A percentile compares a stretch with the other conserved stretches of the same genome.
phyloP scores from a whole-genome alignment of 306 rosid species.

The Carpinus fangiana region DNA sequence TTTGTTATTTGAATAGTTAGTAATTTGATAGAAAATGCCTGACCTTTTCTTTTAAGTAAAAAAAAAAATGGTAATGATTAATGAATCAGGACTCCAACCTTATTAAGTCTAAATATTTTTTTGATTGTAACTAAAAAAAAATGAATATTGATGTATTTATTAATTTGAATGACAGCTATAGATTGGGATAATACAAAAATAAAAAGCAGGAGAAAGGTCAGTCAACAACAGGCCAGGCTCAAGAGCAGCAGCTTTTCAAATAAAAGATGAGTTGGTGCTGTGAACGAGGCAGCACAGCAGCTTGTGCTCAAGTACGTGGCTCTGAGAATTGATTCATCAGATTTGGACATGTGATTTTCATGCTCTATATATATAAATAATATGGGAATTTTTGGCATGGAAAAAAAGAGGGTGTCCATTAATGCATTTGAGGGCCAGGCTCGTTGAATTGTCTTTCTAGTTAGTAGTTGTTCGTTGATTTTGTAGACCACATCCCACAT shows the following conservation, averaged over 20 bases:
- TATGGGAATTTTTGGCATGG: background rate
- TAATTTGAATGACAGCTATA: no score
- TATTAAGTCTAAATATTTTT: no score
- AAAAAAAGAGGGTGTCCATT: background rate
- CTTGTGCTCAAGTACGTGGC: background rate
- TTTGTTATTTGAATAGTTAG: no score
- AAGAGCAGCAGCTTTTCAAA: background rate
- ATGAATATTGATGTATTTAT: no score
- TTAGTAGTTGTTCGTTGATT: background rate
- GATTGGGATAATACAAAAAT: no score
- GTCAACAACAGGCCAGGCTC: background rate
- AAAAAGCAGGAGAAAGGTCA: background rate
- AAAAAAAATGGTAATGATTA: no score
- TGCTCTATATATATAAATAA: background rate
- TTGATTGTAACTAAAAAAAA: no score
- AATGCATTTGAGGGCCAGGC: background rate
- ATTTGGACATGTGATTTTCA: background rate
- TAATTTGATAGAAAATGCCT: no score
- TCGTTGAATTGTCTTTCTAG: background rate
- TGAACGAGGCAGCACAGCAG: no score
- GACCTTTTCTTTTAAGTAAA: no score
- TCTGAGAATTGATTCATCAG: background rate
- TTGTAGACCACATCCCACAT: background rate
- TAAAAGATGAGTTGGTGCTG: background rate
- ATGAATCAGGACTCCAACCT: no score